Evolutionary conservation across 2,329 filamentous ascomycete species (phyloP).

Genomic region (Alternaria postmessia): DNA sequence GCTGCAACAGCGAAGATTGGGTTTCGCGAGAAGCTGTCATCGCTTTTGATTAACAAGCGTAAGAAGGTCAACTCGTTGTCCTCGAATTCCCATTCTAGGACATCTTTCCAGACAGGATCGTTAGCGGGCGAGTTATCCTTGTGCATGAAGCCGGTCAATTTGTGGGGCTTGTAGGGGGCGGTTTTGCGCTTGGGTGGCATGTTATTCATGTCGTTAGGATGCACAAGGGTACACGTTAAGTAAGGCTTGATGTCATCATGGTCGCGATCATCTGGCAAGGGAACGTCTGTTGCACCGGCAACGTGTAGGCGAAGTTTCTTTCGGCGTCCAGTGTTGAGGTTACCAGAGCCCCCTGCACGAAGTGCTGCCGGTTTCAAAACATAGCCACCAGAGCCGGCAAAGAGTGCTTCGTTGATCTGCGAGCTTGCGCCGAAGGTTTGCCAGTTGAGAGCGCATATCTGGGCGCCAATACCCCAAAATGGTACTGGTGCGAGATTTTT

Average conservation of each 20-base stretch:
- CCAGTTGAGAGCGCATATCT: slow-evolving; percentile 75
- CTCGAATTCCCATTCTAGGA: slow-evolving; percentile 72
- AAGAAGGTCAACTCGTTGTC: slow-evolving; percentile 72
- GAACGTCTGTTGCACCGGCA: slow-evolving; percentile 69
- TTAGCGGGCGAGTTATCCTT: slow-evolving; percentile 66
- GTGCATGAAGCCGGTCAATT: slow-evolving; percentile 63
- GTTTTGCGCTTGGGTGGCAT: slow-evolving; percentile 70
- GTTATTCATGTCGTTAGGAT: slow-evolving; percentile 61
- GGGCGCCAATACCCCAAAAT: slow-evolving; percentile 73
- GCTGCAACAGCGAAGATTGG: slow-evolving; percentile 69
- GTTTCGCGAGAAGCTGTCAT: slow-evolving; percentile 69
- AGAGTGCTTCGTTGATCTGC: slow-evolving; percentile 74
- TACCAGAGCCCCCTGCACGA: slow-evolving; percentile 63
- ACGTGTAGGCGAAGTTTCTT: slow-evolving; percentile 66
- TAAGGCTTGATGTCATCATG: slow-evolving; percentile 66
- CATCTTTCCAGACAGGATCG: slow-evolving; percentile 72
- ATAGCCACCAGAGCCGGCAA: slow-evolving; percentile 70
- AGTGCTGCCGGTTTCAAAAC: slow-evolving; percentile 70
- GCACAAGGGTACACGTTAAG: slow-evolving; percentile 70
- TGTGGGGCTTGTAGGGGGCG: slow-evolving; percentile 66
- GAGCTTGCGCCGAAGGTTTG: slow-evolving; percentile 72
- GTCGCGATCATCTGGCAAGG: slow-evolving; percentile 60
- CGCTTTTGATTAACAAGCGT: slow-evolving; percentile 71
- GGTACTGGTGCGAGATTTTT: slow-evolving; percentile 69
- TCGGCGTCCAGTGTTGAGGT: slow-evolving; percentile 55